Evolutionary conservation across 2,329 filamentous ascomycete species (phyloP).

Genomic region (Alternaria arborescens): DNA sequence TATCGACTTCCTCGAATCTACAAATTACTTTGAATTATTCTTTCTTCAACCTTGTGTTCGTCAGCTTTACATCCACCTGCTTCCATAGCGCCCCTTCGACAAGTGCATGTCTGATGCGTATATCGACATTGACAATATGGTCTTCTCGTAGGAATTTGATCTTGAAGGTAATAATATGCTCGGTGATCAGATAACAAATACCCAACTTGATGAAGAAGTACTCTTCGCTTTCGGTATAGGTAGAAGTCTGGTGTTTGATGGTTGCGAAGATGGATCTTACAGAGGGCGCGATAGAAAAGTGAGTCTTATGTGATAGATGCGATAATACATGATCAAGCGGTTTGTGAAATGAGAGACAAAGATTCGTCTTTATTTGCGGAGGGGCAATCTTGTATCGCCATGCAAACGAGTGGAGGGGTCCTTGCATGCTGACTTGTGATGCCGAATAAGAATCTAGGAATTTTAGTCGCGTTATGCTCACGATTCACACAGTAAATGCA

Average conservation of each 20-base stretch:
- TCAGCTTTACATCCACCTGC: neutral
- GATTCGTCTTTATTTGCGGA: neutral
- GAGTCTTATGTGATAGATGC: neutral
- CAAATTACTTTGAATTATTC: neutral
- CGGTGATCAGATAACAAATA: neutral
- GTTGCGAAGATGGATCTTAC: slow-evolving; percentile 1
- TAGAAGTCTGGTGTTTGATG: neutral
- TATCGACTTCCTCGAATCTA: neutral
- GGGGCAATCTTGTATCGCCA: neutral
- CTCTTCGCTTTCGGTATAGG: neutral
- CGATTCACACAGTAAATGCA: too few relatives aligned
- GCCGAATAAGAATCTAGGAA: too few relatives aligned
- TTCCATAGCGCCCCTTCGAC: neutral
- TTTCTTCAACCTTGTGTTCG: slow-evolving; percentile 1
- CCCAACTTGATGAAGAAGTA: neutral
- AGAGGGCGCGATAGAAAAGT: neutral
- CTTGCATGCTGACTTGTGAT: neutral
- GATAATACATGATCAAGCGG: neutral
- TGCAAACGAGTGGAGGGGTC: neutral
- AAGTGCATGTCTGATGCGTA: neutral
- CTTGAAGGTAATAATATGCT: neutral
- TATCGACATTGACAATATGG: neutral
- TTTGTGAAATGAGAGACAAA: neutral
- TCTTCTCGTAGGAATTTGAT: neutral
- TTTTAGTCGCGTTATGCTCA: too few relatives aligned